These are phyloP conservation scores for Lachancea fermentati DNA, from an alignment of 805 yeast species.

Conservation along the genomic window DNA sequence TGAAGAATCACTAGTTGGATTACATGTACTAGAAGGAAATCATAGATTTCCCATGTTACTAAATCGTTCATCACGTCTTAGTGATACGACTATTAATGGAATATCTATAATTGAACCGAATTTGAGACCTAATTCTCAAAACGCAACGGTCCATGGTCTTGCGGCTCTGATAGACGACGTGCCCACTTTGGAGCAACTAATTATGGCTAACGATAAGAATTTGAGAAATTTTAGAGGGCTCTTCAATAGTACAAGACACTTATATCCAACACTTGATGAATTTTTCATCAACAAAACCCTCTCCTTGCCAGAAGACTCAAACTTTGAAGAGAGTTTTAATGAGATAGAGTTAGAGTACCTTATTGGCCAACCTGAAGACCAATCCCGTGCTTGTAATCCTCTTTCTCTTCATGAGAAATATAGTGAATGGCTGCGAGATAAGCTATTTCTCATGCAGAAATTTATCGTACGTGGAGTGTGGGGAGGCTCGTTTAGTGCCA, in stretches of 20 bases:
- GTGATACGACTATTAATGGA: slow-evolving; percentile 27
- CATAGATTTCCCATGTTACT: slow-evolving; percentile 19
- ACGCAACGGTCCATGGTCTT: slow-evolving; percentile 63
- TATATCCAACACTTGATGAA: slow-evolving; percentile 4
- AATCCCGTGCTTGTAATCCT: too few relatives aligned
- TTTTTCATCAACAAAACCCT: slow-evolving; percentile 36
- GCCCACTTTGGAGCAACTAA: slow-evolving; percentile 34
- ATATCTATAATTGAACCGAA: slow-evolving; percentile 49
- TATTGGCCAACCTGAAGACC: not conserved
- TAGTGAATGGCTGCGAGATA: too few relatives aligned
- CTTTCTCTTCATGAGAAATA: too few relatives aligned
- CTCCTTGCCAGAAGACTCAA: slow-evolving; percentile 41
- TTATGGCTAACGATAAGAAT: slow-evolving; percentile 17
- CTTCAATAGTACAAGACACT: not conserved
- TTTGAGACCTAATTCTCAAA: slow-evolving; percentile 52
- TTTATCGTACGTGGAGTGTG: slow-evolving; percentile 37
- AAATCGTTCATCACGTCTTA: slow-evolving; percentile 17
- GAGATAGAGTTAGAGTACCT: slow-evolving; percentile 44
- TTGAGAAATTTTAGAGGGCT: not conserved
- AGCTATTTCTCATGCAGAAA: slow-evolving; percentile 24
- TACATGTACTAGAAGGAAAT: slow-evolving; percentile 11
- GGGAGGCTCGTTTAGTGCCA: slow-evolving; percentile 38
- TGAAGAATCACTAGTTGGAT: slow-evolving; percentile 10
- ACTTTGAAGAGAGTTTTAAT: slow-evolving; percentile 31
- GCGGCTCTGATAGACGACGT: slow-evolving; percentile 39